Percentiles rank a stretch among this genome's conserved stretches.
Conservation (phyloP, 2,329 filamentous ascomycete genomes). For the Aureobasidium sp. region DNA sequence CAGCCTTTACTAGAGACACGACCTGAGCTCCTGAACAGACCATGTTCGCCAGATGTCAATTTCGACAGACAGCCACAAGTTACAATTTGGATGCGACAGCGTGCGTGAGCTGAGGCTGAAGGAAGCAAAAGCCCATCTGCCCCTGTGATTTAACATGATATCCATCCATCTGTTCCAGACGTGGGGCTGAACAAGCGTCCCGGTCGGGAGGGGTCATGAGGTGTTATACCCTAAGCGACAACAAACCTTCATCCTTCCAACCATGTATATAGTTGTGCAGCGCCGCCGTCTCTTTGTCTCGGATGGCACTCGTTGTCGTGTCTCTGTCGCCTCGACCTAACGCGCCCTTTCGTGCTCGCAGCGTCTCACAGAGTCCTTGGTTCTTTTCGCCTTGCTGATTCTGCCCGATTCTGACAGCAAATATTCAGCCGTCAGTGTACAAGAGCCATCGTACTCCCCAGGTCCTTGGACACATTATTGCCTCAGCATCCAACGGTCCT, state of each 20-base stretch:
- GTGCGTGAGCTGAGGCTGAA: background rate
- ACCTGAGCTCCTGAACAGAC: background rate
- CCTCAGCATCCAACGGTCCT: background rate
- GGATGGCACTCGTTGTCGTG: background rate
- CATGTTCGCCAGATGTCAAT: background rate
- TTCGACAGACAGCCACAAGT: background rate
- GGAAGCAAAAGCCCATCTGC: background rate
- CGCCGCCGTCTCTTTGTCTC: background rate
- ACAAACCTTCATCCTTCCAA: background rate
- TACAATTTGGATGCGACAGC: background rate
- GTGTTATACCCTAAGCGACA: conserved; percentile 8
- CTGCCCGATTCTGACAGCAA: background rate
- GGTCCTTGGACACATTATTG: conserved; percentile 2
- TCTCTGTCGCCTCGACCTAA: background rate
- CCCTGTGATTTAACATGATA: background rate
- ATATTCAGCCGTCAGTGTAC: background rate
- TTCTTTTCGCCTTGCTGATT: background rate
- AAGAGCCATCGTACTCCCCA: background rate
- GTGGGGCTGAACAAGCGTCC: conserved; percentile 9
- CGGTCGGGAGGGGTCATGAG: conserved; percentile 1
- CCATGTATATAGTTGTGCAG: background rate
- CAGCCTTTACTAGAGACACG: background rate
- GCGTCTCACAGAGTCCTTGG: background rate
- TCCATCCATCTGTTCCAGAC: background rate
- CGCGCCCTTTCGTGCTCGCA: background rate